Percentiles rank a stretch among this genome's conserved stretches.
phyloP scores from a whole-genome alignment of 306 rosid genomes.

The Spatholobus suberectus region DNA sequence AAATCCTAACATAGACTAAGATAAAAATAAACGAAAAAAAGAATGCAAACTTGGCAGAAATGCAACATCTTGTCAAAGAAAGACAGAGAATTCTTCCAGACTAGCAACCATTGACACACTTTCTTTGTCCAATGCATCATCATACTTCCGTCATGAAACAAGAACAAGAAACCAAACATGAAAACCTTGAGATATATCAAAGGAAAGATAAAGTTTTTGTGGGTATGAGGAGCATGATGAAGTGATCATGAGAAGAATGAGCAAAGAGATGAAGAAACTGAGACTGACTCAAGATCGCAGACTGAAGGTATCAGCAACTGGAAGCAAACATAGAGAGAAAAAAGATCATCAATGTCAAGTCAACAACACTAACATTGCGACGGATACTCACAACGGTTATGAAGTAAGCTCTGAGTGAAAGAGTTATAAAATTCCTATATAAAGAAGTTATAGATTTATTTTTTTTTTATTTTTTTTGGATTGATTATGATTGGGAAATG shows the following conservation, averaged over 20 bases:
- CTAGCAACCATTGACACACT: neutral
- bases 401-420: no score
- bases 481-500: neutral
- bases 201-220: neutral
- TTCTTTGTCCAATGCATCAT: neutral
- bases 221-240: neutral
- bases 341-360: conserved; percentile 13
- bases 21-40: neutral
- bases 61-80: neutral
- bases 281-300: neutral
- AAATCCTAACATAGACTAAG: no score
- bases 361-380: conserved; percentile 19
- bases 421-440: neutral
- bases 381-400: no score
- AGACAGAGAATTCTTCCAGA: neutral
- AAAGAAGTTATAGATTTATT: neutral
- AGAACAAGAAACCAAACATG: neutral
- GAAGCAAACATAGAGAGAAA: neutral
- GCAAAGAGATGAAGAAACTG: neutral
- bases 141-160: neutral
- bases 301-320: neutral
- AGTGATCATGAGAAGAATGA: neutral
- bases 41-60: neutral
- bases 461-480: neutral
- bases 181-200: neutral